phyloP scores from a whole-genome alignment of 441 rosid species.

The Adansonia rubrostipa region DNA sequence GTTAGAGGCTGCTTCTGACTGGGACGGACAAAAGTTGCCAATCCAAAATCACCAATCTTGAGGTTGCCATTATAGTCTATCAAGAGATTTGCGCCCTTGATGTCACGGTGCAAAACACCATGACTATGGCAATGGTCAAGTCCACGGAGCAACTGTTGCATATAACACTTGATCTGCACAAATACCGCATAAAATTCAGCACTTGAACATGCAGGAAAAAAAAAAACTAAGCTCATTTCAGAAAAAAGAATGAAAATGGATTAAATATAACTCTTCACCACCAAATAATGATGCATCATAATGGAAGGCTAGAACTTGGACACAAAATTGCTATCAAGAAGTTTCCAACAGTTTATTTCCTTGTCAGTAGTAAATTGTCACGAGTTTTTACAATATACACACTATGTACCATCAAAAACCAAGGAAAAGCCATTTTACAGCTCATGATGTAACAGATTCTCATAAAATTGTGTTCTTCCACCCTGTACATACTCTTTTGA shows the following conservation, averaged over 20 bases:
- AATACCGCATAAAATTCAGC: constrained; percentile 37
- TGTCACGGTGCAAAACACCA: constrained; percentile 67
- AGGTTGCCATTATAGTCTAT: constrained; percentile 70
- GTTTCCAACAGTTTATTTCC: not conserved
- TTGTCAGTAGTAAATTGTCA: not conserved
- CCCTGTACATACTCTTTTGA: not conserved
- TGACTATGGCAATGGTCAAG: constrained; percentile 65
- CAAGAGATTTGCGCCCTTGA: constrained; percentile 84
- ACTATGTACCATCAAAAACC: not conserved
- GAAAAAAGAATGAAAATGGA: not conserved
- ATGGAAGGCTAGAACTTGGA: not conserved
- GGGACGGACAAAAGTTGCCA: constrained; percentile 55
- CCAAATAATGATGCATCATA: not conserved
- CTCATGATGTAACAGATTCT: not conserved
- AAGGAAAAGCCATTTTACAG: not conserved
- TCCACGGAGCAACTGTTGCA: constrained; percentile 58
- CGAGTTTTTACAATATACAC: not conserved
- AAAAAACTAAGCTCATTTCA: not conserved
- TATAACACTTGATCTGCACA: constrained; percentile 67
- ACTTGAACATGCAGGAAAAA: not conserved
- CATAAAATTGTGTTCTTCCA: not conserved
- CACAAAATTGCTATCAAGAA: not conserved
- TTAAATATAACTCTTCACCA: not conserved
- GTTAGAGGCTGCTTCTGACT: constrained; percentile 75
- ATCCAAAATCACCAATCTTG: constrained; percentile 90